Evolutionary conservation across 1,139 yeast species (phyloP), one percentile per base, ranked within the genome.

Genomic region (Nakaseomyces kungkrabaensis): DNA sequence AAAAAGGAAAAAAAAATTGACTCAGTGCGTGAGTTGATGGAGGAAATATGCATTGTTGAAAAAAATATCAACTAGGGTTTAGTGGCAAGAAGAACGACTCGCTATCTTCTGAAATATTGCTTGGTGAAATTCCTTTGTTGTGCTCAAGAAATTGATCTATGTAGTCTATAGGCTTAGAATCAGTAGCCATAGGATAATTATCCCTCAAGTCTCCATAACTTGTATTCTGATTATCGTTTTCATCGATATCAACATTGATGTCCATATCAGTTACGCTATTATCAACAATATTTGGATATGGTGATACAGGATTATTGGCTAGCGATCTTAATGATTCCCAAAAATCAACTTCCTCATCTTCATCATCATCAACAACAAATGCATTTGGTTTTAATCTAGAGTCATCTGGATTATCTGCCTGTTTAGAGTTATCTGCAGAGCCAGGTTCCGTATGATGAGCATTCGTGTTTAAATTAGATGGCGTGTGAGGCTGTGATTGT

Each of bases 311-410:
- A 41, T 41, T 41, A 41, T 41, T 29, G 5, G 69, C 59, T 33
- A 81, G 63, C 32, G 80, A 73, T 51, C 84, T 72, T 76, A 83
- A 74, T 1, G 81, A 77, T 56, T 82, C 88, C 85, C 87, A 82
- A 59, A 82, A 82, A 61, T 81, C 88, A 36, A 77, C 58, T 17
- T 79, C 87, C 46, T 73, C 78, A 24, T 74, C 78, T 5, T 71
- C 59, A 24, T 54, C 43, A n/a, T 46, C 51, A n/a, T 52, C 37
- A 37, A 46, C 49, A 33, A 3, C 9, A 17, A 13, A n/a, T 3
- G n/a, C 44, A 5, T 29, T 9, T 29, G 9, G 6, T 29, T 29
- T 29, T 29, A 17, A 17, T 17, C 22, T 17, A 17, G 22, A 17
- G 1, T 17, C 17, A 26, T 41, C 36, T 9, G 13, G 5, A 9